Evolutionary conservation across 169 alveolate genomes (phyloP), one percentile per base, ranked within the genome.

Genomic region (Eimeria acervulina): DNA sequence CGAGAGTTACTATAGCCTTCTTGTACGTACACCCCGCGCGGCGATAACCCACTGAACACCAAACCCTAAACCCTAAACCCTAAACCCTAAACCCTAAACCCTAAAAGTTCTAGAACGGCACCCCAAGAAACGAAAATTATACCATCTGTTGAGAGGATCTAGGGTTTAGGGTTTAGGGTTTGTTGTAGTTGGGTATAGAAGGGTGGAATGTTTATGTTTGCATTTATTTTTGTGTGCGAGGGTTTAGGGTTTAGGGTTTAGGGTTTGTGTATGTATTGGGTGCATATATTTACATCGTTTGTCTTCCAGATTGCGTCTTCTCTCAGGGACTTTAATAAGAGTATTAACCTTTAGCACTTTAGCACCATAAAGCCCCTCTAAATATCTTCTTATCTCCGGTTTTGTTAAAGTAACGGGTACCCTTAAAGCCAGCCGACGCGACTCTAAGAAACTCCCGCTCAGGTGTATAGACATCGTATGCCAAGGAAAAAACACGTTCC

Each of bases 401-500:
- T 98, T 98, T 47, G 99, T 98, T 74, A 98, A 92, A 96, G 97
- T 97, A 23, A 98, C 97, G n/a, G 99, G 99, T 21, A 98, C 99
- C 55, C 98, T 85, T 66, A 98, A 92, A 38, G 99, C 99, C 33
- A 98, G 76, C 51, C 99, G 95, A 80, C 98, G 97, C 47, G 97
- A 97, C 96, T 98, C 99, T 80, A 98, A 95, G 85, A 97, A 98
- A 44, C 97, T 97, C 21, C 99, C 99, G 36, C 98, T 96, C 42
- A 97, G 97, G 95, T 98, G 99, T 66, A 98, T 92, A 47, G 97
- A 88, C 88, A 98, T 95, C 40, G 87, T 97, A 28, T 97, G 98
- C 99, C 99, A 98, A 38, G 99, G 99, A 96, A 98, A 98, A 91
- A 97, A 98, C 44, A 98, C 98, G 92, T 98, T 98, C 96, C 99